These are phyloP conservation scores for Citrullus colocynthis DNA, from an alignment of 306 rosid species.

Conservation along the genomic window DNA sequence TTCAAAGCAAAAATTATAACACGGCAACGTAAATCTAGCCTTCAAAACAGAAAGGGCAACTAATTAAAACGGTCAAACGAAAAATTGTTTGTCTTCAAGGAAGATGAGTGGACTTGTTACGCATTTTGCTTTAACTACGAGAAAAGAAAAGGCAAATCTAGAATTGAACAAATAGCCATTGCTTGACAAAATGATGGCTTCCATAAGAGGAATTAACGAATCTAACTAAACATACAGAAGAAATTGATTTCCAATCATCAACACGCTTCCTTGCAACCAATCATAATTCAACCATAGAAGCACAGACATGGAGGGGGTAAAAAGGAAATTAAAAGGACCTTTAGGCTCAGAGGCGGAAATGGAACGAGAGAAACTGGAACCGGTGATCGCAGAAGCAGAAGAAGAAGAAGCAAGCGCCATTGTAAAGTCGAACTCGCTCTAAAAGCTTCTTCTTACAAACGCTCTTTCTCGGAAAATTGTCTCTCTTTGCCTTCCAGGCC, in stretches of 20 bases:
- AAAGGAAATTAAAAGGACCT: constrained; percentile 20
- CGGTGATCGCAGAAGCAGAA: constrained; percentile 37
- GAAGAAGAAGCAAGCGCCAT: constrained; percentile 54
- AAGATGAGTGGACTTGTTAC: not conserved
- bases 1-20: not conserved
- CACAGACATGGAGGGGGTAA: not conserved
- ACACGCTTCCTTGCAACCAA: not conserved
- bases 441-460: not conserved
- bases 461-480: not conserved
- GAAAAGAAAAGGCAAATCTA: not conserved
- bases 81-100: not conserved
- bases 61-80: not conserved
- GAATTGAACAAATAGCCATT: not conserved
- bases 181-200: not conserved
- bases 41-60: not conserved
- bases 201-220: not conserved
- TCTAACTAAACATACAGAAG: not conserved
- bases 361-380: constrained; percentile 21
- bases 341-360: constrained; percentile 28
- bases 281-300: not conserved
- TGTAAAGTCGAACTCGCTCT: not conserved
- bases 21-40: not conserved
- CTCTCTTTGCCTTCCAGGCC: not conserved
- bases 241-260: not conserved
- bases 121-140: not conserved